Base-by-base conservation (phyloP, 2,329 filamentous ascomycete genomes). In the Saccharata proteae region DNA sequence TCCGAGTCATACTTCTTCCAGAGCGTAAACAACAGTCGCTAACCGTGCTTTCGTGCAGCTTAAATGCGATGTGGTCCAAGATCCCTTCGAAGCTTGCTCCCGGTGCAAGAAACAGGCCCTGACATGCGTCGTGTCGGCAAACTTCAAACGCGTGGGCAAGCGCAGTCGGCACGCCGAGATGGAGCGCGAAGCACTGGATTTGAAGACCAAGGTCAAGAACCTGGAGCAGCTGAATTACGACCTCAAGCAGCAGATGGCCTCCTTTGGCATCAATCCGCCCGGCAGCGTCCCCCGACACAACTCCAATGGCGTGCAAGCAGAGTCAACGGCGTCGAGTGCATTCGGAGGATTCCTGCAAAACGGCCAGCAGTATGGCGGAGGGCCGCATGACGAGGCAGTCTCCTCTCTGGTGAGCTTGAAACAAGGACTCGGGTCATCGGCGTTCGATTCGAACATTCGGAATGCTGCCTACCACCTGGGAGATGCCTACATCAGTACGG, bases 61-160 rank as follows among this genome's bases (percentile, higher is more conserved):
- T 39, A 78, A 80, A 49, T 90, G 82, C 67, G 80, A 88, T 63
- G 81, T 88, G 43, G 65, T 81, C 44, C 80, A 85, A 57, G 80
- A 83, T 16, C 80, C 80, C 12, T 86, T 85, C 54, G 71, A 74
- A 46, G 74, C 73, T 45, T 90, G 82, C 61, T 76, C 76, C 32
- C 70, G 82, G 35, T 90, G 82, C 59, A 72, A 72, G 51, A 80
- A 83, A 46, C 71, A 86, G 48, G 81, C 80, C 56, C 74, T 88
- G 38, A 72, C 77, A 39, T 90, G 82, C 65, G 82, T 83, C 55
- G 88, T 90, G 55, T 80, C 88, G 55, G 81, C 79, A 47, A 84
- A 85, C 55, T 88, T 88, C 60, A 86, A 85, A 66, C 76, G 81
- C 44, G 66, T 86, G 12, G 79, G 81, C 40, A 90, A 90, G 62